Base-by-base conservation (phyloP, 2,329 filamentous ascomycete genomes). In the Colletotrichum horii region DNA sequence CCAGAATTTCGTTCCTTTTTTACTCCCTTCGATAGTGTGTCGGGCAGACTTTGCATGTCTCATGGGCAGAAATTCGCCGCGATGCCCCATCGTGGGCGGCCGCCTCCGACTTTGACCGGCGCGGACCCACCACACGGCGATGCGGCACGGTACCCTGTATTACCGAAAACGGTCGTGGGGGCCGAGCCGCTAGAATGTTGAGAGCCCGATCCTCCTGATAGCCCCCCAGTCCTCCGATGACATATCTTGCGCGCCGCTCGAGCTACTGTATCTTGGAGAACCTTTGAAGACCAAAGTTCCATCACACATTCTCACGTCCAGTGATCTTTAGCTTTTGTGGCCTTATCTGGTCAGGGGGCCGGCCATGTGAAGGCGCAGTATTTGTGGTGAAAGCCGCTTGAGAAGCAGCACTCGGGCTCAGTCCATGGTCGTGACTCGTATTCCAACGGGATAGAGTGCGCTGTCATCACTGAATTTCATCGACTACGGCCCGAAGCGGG, bases 91-190 rank as follows among this genome's bases (percentile, higher is more conserved):
- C 58, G 58, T 60, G 4, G 11, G 12, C 32, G 55, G 55, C 19
- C 16, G 55, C 36, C 34, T 11, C 15, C 38, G 43, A 8, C 9
- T 36, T 30, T 28, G 64, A 43, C 30, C 12, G 34, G 34, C 3
- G 1, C 3, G 43, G n/a, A 52, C n/a, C 43, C 43, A 52, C 43
- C n/a, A 24, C 36, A 32, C 16, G 43, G 43, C 26, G 48, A 24
- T 60, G 71, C 30, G 58, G 58, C 58, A 22, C 34, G 34, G 58
- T 52, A 65, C 58, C 11, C 36, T 9, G 4, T 34, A 3, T 19
- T 65, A 19, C 58, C 66, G 32, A 9, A 65, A 70, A 34, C 56
- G 71, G 58, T 9, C n/a, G 8, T 34, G 28, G 30, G 58, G 28
- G 58, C 28, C 28, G 30, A 34, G 30, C n/a, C 58, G 58, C 58